Percentiles rank a stretch among this genome's conserved stretches.
Conservation (phyloP, 2,329 filamentous ascomycete species). For the Tolypocladium ophioglossoides region DNA sequence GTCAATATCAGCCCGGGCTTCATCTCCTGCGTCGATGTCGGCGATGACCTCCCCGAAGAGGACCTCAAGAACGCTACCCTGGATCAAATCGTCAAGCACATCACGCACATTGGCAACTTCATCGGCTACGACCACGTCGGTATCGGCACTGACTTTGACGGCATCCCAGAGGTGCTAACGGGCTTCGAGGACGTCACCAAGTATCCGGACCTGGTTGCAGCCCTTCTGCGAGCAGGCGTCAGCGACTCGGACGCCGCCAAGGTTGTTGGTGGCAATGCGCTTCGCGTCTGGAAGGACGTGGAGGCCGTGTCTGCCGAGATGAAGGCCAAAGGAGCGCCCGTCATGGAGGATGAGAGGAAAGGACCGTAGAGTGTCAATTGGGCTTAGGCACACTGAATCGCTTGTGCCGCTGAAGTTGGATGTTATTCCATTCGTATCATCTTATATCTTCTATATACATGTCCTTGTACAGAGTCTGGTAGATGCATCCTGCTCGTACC, state of each 20-base stretch:
- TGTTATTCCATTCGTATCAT: conserved; percentile 10
- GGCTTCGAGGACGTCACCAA: conserved; percentile 80
- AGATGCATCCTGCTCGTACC: background rate
- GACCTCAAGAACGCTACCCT: conserved; percentile 62
- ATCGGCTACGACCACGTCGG: conserved; percentile 87
- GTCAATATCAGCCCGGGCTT: conserved; percentile 82
- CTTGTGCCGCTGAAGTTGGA: background rate
- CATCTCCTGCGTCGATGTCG: conserved; percentile 58
- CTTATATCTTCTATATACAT: conserved; percentile 19
- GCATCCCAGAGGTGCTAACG: conserved; percentile 52
- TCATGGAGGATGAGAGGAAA: conserved; percentile 40
- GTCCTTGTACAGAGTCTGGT: conserved; percentile 14
- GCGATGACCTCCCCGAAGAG: conserved; percentile 51
- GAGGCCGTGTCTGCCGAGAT: conserved; percentile 60
- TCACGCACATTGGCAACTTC: conserved; percentile 68
- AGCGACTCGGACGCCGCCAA: conserved; percentile 64
- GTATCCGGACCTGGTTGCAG: conserved; percentile 67
- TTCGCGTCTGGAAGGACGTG: conserved; percentile 75
- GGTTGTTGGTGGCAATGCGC: conserved; percentile 67
- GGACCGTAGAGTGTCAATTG: background rate
- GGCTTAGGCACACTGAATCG: background rate
- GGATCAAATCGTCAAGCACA: conserved; percentile 67
- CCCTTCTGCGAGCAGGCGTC: conserved; percentile 62
- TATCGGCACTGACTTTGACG: conserved; percentile 84
- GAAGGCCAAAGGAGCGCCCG: conserved; percentile 43